Evolutionary conservation across 306 rosid species (phyloP).

Genomic region (Cucurbita moschata): DNA sequence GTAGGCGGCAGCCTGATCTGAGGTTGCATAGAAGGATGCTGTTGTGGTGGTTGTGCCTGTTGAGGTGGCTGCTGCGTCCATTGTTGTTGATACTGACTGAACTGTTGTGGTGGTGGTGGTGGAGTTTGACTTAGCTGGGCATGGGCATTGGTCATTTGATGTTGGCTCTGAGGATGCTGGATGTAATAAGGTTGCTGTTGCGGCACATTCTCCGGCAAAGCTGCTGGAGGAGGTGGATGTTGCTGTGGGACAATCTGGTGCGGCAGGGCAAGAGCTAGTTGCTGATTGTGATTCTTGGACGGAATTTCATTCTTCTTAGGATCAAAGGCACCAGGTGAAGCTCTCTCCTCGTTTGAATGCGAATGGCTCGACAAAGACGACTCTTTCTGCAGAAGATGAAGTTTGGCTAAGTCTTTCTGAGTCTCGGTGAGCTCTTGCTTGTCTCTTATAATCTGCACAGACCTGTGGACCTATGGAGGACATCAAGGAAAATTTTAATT

Average conservation of each 20-base stretch:
- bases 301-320: conserved; percentile 42
- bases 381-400: conserved; percentile 81
- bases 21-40: conserved; percentile 52
- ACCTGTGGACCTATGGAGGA: conserved; percentile 57
- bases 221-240: conserved; percentile 41
- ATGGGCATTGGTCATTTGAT: conserved; percentile 46
- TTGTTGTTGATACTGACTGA: conserved; percentile 61
- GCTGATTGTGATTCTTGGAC: conserved; percentile 54
- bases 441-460: conserved; percentile 91
- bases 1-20: conserved; percentile 49
- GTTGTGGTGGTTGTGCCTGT: conserved; percentile 46
- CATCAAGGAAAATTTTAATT: not conserved
- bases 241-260: conserved; percentile 57
- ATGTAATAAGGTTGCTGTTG: conserved; percentile 70
- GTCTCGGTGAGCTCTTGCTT: conserved; percentile 92
- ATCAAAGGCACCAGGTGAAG: conserved; percentile 49
- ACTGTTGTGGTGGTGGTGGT: conserved; percentile 32
- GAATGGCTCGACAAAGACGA: conserved; percentile 66
- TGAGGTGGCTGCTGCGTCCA: conserved; percentile 33
- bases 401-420: conserved; percentile 89
- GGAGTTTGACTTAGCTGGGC: conserved; percentile 54
- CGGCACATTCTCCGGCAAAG: conserved; percentile 31
- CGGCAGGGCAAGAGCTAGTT: conserved; percentile 82
- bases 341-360: conserved; percentile 64
- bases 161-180: conserved; percentile 56